Evolutionary conservation across 257 asterid genomes (phyloP).

Genomic region (Cynanchum wilfordii): DNA sequence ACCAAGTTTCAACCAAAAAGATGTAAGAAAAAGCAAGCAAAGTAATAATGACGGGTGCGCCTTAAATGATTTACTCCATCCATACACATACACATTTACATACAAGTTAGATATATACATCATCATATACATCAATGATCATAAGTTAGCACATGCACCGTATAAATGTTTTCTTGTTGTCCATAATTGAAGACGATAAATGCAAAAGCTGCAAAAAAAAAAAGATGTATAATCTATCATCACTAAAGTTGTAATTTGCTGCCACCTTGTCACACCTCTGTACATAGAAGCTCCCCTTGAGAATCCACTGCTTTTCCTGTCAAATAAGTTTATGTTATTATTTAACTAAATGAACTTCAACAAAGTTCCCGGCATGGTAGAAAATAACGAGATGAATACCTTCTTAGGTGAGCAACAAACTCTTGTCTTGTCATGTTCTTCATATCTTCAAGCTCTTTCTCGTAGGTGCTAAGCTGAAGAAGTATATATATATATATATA

Average conservation of each 20-base stretch:
- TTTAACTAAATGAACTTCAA: background rate
- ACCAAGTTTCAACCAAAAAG: slow-evolving; percentile 35
- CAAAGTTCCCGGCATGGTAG: background rate
- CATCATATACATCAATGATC: background rate
- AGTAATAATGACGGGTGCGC: slow-evolving; percentile 22
- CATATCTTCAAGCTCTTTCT: slow-evolving; percentile 79
- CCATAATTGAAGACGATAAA: slow-evolving; percentile 23
- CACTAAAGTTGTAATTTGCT: slow-evolving; percentile 13
- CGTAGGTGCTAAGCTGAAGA: slow-evolving; percentile 51
- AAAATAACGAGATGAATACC: slow-evolving; percentile 32
- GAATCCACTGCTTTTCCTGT: slow-evolving; percentile 89
- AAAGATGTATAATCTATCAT: slow-evolving; percentile 1
- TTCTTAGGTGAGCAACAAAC: slow-evolving; percentile 85
- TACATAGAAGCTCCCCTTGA: slow-evolving; percentile 89
- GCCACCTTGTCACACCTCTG: slow-evolving; percentile 83
- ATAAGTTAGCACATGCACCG: slow-evolving; percentile 22
- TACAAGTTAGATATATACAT: slow-evolving; percentile 11
- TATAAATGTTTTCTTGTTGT: slow-evolving; percentile 22
- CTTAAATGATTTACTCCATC: slow-evolving; percentile 19
- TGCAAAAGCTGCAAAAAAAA: slow-evolving; percentile 25
- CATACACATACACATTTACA: background rate
- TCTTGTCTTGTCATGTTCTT: slow-evolving; percentile 74
- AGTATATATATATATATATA: too few relatives aligned
- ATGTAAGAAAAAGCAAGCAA: slow-evolving; percentile 17
- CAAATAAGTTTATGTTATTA: background rate